Evolutionary conservation across 2,329 filamentous ascomycete species (phyloP), one percentile per base, ranked within the genome.

Genomic region (Cladosporium velox): DNA sequence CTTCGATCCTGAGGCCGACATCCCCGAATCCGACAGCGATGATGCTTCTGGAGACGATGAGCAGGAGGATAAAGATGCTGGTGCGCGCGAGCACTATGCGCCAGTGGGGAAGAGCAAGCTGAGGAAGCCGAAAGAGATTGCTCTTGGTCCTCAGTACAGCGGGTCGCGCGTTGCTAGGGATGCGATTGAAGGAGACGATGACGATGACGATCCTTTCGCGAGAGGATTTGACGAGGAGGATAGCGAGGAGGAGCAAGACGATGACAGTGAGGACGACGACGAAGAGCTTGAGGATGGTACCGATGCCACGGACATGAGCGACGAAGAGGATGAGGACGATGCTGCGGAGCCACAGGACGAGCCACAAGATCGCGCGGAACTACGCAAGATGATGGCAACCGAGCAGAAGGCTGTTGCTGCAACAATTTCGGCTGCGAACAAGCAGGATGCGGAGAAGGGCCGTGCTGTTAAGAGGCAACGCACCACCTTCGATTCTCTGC

Each of bases 41-140:
- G 84, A 83, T n/a, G 85, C 83, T 65, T 85, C 85, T 65, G 83
- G 78, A 26, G 79, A 79, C 65, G 77, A 72, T 49, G 35, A 44
- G 71, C 24, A 47, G 30, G 63, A 65, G 15, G 63, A 59, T 7
- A 59, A 57, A 14, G 81, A 76, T 12, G 79, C 86, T 67, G 83
- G 84, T 12, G 92, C 90, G 24, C 90, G 93, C 35, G 94, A 97
- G 73, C 94, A 98, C 77, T 98, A 98, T 76, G 86, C 91, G 52
- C 79, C 85, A 62, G 91, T 97, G 35, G 90, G 88, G 24, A 95
- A 93, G 83, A 95, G 90, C 80, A 94, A 91, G 76, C 82, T 97
- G 71, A 88, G 92, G 70, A 89, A 91, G 75, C 88, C 88, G 66
- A 88, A 92, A 38, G 84, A 85, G 28, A 79, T 89, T 21, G 80